Base-by-base conservation (phyloP, 1,284 basidiomycete species). In the Apiotrichum veenhuisii region DNA sequence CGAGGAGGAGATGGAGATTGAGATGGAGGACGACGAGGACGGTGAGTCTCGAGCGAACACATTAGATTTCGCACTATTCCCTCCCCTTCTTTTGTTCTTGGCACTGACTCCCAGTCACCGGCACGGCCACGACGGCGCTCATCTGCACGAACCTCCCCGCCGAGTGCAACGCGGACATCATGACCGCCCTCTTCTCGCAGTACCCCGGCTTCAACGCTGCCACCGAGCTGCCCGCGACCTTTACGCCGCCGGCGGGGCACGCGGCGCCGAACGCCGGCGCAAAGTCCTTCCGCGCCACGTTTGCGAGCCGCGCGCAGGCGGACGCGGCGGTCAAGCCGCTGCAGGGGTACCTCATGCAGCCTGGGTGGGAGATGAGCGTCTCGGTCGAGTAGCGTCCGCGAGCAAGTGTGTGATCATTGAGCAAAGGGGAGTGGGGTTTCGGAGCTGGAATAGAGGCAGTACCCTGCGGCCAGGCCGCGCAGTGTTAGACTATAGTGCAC, bases 1-100 rank as follows among this genome's bases (percentile, higher is more conserved):
- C 5, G 71, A 71, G 33, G 68, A 73, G 46, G 74, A 74, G 60
- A 73, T 74, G 68, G 73, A 75, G 62, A 74, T 75, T 61, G 74
- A 75, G 57, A 69, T 72, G 67, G 74, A 76, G 54, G 73, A 75
- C 47, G 75, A 75, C 42, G 72, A 71, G 50, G 67, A 68, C 49
- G 66, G 69, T 68, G 59, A 57, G 69, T 30, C 23, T 34, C 49
- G 46, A n/a, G n/a, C n/a, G 14, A 17, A 18, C 36, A 4, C 36
- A 18, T 18, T 15, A 5, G 8, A 37, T 9, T 4, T 15, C 7
- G 42, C 53, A 46, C 17, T 37, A 14, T n/a, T 57, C 43, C n/a
- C n/a, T n/a, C n/a, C n/a, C n/a, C n/a, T 3, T 56, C 47, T 38
- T 23, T 51, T 17, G 38, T 23, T 17, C 14, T 4, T 37, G n/a